phyloP scores from a whole-genome alignment of 2,329 filamentous ascomycete genomes.

The Clarireedia monteithiana region DNA sequence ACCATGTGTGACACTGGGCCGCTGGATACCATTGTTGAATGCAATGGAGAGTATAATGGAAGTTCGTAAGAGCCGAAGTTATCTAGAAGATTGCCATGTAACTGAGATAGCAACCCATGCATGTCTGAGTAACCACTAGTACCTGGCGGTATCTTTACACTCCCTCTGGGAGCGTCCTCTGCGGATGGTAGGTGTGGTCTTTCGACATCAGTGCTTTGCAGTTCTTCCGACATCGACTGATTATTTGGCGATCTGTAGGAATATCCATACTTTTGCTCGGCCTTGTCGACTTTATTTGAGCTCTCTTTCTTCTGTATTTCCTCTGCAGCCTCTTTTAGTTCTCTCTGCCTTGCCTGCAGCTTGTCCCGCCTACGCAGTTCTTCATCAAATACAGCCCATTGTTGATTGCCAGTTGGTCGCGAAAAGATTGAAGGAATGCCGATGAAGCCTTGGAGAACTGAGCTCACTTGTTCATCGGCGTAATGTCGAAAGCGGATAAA shows the following conservation, averaged over 20 bases:
- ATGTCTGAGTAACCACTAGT: too few species aligned
- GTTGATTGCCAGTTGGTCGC: conserved; percentile 12
- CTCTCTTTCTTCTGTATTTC: background rate
- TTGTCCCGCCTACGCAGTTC: conserved; percentile 23
- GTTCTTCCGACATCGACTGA: too few species aligned
- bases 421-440: conserved; percentile 28
- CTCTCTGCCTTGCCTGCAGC: conserved; percentile 17
- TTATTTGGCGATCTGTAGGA: too few species aligned
- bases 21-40: conserved; percentile 39
- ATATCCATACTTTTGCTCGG: too few species aligned
- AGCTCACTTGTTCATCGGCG: conserved; percentile 25
- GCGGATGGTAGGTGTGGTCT: background rate
- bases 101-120: background rate
- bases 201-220: background rate
- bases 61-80: conserved; percentile 13
- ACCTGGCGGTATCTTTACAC: conserved; percentile 9
- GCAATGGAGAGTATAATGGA: conserved; percentile 22
- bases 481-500: conserved; percentile 28
- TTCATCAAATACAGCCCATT: conserved; percentile 25
- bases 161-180: conserved; percentile 11
- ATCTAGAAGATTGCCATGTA: background rate
- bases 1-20: conserved; percentile 24
- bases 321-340: conserved; percentile 18
- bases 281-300: too few species aligned
- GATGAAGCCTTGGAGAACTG: conserved; percentile 27